phyloP scores from a whole-genome alignment of 345 rosid species.

The Brassica nigra region DNA sequence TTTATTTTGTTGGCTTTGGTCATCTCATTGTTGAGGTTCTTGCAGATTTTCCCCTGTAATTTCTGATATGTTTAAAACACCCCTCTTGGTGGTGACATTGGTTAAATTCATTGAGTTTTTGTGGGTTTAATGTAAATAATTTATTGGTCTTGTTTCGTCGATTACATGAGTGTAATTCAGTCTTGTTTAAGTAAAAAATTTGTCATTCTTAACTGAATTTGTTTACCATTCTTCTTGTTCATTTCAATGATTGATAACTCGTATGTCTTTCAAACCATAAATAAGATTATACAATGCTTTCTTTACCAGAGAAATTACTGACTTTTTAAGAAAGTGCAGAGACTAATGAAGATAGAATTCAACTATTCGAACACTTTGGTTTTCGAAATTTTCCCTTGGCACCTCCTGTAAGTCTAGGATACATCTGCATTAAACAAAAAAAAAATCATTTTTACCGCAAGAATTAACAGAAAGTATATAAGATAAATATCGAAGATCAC shows the following conservation, averaged over 20 bases:
- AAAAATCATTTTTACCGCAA: no score
- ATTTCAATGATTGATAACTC: neutral
- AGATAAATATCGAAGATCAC: neutral
- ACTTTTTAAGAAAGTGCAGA: no score
- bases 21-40: conserved; percentile 24
- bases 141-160: neutral
- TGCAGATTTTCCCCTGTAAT: conserved; percentile 12
- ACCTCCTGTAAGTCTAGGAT: no score
- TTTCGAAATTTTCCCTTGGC: no score
- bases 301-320: no score
- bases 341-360: no score
- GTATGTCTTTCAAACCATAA: no score
- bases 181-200: neutral
- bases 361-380: no score
- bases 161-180: neutral
- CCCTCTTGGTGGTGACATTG: conserved; percentile 26
- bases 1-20: conserved; percentile 15
- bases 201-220: neutral
- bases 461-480: neutral
- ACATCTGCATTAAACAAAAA: no score
- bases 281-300: no score
- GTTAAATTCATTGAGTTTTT: neutral
- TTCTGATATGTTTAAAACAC: neutral
- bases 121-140: conserved; percentile 14
- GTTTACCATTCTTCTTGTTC: neutral